Evolutionary conservation across 2,329 filamentous ascomycete species (phyloP), one percentile per base, ranked within the genome.

Genomic region (Nigrospora osmanthi): DNA sequence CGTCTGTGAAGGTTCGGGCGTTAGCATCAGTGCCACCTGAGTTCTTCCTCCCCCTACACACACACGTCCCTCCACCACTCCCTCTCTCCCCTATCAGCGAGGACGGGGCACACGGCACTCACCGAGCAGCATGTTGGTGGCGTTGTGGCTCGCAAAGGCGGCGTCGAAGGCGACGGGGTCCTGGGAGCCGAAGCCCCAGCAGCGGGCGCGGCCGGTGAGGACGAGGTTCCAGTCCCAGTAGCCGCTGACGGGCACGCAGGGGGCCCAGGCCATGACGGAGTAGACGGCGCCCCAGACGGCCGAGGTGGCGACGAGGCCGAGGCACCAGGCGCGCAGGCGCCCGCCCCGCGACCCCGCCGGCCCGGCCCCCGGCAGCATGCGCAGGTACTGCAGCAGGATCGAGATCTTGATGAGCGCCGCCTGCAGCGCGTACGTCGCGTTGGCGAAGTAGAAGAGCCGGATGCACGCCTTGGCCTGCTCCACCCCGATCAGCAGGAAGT

Each of bases 361-460:
- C n/a, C 34, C 4, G 14, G 43, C 9, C 49, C 52, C 9, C 43
- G 45, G 2, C 51, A 44, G 50, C 14, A 66, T 52, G 6, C 63
- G 59, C n/a, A 66, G 55, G 48, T 64, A 67, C 34, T 67, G 64
- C 9, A 61, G 45, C 2, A 67, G 53, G 0, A 67, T 57, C 6
- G 62, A 64, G 9, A 66, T 51, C 40, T 67, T 67, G 51, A 64
- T 60, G 17, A 65, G 54, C 0, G 59, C 57, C 12, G 60, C 63
- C 11, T 62, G 63, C 38, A 61, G 47, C n/a, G 47, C 53, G 48
- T 64, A 67, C 7, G 58, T 52, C 10, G 52, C 56, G 40, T 64
- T 53, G 10, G 55, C 48, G 3, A 65, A 47, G 47, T 65, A 67
- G 45, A 62, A 61, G 12, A 52, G 57, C 61, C 65, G 34, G 14